These are phyloP conservation scores for Fusarium bulbicola DNA, from an alignment of 2,329 filamentous ascomycete species.

Conservation along the genomic window DNA sequence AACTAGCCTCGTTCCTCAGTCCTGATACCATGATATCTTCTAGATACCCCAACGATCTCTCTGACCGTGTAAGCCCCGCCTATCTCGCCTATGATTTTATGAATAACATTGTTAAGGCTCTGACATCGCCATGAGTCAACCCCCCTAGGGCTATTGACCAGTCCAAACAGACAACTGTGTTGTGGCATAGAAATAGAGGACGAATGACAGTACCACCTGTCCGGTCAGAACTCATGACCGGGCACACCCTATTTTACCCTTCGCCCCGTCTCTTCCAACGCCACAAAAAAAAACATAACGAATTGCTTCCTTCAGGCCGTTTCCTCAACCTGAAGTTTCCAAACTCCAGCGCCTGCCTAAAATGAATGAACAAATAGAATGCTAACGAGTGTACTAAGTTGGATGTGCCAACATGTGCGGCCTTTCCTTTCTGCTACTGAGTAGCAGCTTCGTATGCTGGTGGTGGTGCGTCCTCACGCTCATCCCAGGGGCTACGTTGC, in stretches of 20 bases:
- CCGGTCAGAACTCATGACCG: slow-evolving; percentile 28
- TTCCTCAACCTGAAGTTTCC: slow-evolving; percentile 21
- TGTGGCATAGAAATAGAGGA: slow-evolving; percentile 23
- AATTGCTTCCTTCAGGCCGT: slow-evolving; percentile 18
- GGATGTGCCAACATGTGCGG: slow-evolving; percentile 20
- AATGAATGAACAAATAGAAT: slow-evolving; percentile 23
- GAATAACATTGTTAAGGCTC: slow-evolving; percentile 25
- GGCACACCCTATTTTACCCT: slow-evolving; percentile 36
- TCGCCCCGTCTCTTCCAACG: slow-evolving; percentile 32
- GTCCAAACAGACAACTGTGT: slow-evolving; percentile 23
- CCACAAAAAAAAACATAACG: slow-evolving; percentile 25
- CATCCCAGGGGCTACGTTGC: slow-evolving; percentile 52
- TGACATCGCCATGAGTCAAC: slow-evolving; percentile 26
- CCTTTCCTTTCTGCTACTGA: slow-evolving; percentile 46
- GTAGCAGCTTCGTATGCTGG: slow-evolving; percentile 67
- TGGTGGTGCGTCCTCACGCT: slow-evolving; percentile 66
- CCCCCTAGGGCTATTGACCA: slow-evolving; percentile 25
- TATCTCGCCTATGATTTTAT: slow-evolving; percentile 15
- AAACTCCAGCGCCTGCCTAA: slow-evolving; percentile 37
- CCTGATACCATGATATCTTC: slow-evolving; percentile 9
- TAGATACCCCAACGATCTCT: slow-evolving; percentile 19
- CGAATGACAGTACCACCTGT: slow-evolving; percentile 16
- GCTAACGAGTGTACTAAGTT: slow-evolving; percentile 33
- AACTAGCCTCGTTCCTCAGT: not conserved
- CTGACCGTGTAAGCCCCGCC: not conserved